Base-by-base conservation (phyloP, 768 basidiomycete genomes). In the Lactarius vividus region DNA sequence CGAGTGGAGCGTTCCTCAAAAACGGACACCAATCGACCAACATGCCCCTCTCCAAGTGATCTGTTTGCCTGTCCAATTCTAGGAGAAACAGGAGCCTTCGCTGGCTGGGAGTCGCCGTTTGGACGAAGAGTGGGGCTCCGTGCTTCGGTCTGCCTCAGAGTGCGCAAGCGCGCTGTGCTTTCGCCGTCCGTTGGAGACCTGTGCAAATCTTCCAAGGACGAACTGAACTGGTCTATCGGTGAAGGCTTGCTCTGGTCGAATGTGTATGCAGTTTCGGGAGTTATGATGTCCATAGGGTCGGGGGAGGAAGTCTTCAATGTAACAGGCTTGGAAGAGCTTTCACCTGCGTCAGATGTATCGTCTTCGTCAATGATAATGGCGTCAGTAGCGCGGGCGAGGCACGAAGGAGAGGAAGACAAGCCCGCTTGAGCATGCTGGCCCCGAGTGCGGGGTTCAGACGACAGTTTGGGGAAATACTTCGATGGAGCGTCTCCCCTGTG, bases 151-250 rank as follows among this genome's bases (percentile, higher is more conserved):
- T 2, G 15, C 39, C 54, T 42, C 8, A 44, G 8, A 11, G 35
- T 54, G 57, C 65, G 65, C 65, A 66, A 1, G 18, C 61, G 65
- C 57, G 15, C 57, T 13, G 65, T 66, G 44, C 61, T 59, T 26
- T 53, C 49, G 31, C 65, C 65, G 23, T 66, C 65, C 52, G 53
- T 23, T 44, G 61, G 57, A 33, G 56, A 28, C 33, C 44, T 59
- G 31, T 5, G 39, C 29, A 15, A 37, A 39, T 46, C 57, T 31
- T 66, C 40, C 26, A 49, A 20, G 28, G 64, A 23, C 7, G 57
- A 37, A n/a, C 65, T 66, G 52, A 58, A 37, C 29, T 33, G 39
- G 16, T 28, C 3, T 0, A 66, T 44, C 23, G 65, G 65, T 4
- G 65, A 59, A 20, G 57, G 65, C 3, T 59, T 29, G n/a, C 46